Conservation (phyloP, 768 basidiomycete genomes). For the Auriculariales sp. region DNA sequence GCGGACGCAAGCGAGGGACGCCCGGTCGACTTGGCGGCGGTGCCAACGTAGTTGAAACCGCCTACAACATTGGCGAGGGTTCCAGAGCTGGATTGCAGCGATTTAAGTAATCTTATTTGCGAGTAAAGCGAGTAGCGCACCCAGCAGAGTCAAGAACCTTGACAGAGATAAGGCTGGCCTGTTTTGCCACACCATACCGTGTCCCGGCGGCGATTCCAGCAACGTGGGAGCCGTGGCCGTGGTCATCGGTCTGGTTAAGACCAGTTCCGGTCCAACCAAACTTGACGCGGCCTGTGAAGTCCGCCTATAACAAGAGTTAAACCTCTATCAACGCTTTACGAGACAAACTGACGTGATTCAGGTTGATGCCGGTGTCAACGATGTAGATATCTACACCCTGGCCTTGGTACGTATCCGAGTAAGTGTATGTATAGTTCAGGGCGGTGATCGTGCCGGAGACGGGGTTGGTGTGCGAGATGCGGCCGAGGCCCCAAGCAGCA, state of each 20-base stretch:
- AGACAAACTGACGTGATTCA: not conserved
- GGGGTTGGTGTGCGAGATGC: conserved; percentile 1
- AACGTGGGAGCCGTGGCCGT: conserved; percentile 7
- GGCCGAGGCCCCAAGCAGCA: conserved; percentile 8
- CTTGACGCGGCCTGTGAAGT: not conserved
- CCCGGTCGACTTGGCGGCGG: not conserved
- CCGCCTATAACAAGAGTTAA: not conserved
- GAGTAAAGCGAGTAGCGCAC: not conserved
- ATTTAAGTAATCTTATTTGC: not conserved
- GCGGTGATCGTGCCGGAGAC: conserved; percentile 1
- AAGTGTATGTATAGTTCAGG: conserved; percentile 6
- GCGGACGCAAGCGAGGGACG: conserved; percentile 5
- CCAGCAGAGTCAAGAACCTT: not conserved
- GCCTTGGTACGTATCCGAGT: not conserved
- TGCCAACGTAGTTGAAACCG: conserved; percentile 7
- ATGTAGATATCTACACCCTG: conserved; percentile 4
- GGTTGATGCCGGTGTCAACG: conserved; percentile 7
- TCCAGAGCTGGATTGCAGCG: not conserved
- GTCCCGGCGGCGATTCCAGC: conserved; percentile 6
- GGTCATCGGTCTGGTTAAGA: conserved; percentile 3
- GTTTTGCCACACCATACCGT: conserved; percentile 5
- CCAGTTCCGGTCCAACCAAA: not conserved
- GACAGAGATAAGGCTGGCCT: conserved; percentile 6
- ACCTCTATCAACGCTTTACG: not conserved
- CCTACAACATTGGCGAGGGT: conserved; percentile 5